Conservation (phyloP, 2,329 filamentous ascomycete species). For the Didymellaceae sp. region DNA sequence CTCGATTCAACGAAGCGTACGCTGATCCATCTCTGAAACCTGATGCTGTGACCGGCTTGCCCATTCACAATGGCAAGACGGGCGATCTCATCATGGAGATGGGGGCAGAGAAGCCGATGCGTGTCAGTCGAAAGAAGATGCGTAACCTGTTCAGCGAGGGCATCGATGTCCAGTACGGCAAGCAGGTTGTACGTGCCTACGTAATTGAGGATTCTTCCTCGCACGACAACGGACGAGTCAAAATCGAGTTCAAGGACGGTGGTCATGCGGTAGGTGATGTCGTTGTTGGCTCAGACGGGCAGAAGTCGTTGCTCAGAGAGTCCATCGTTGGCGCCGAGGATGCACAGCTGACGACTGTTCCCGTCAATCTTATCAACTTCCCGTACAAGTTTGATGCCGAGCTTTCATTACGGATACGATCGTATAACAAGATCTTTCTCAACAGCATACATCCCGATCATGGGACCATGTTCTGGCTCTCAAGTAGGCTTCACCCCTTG, state of each 20-base stretch:
- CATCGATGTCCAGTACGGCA: conserved; percentile 30
- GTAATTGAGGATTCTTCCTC: conserved; percentile 13
- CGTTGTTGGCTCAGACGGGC: conserved; percentile 31
- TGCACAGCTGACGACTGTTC: conserved; percentile 24
- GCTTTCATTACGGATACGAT: conserved; percentile 21
- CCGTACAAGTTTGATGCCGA: conserved; percentile 22
- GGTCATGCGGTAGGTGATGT: conserved; percentile 25
- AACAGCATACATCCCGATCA: conserved; percentile 33
- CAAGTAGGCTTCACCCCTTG: conserved; percentile 23
- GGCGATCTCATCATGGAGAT: conserved; percentile 33
- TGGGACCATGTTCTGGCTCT: conserved; percentile 34
- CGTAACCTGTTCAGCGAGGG: conserved; percentile 32
- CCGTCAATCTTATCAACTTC: conserved; percentile 35
- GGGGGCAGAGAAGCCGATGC: conserved; percentile 26
- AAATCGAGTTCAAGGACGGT: conserved; percentile 29
- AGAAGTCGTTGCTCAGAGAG: conserved; percentile 24
- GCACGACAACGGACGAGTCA: conserved; percentile 22
- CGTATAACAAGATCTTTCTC: conserved; percentile 27
- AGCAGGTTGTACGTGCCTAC: conserved; percentile 18
- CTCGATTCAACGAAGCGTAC: conserved; percentile 32
- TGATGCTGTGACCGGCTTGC: conserved; percentile 27
- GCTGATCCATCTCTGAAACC: conserved; percentile 25
- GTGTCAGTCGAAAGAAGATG: conserved; percentile 32
- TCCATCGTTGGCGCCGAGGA: conserved; percentile 24
- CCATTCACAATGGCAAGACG: conserved; percentile 35